Evolutionary conservation across 1,139 yeast species (phyloP), one percentile per base, ranked within the genome.

Genomic region (Casaregolazyma suthepensis): DNA sequence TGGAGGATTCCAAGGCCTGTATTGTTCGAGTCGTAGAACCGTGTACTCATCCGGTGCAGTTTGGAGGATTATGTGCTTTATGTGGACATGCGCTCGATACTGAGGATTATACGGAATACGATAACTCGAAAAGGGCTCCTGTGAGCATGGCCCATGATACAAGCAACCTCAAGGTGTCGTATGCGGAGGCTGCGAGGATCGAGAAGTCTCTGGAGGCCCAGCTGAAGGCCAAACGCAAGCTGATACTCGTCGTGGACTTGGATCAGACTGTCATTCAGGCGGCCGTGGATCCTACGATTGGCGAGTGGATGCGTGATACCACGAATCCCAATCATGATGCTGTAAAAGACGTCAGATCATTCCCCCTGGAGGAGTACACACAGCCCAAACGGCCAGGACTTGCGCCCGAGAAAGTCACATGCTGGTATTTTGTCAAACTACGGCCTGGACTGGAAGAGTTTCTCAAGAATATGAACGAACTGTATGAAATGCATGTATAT

Each of bases 261-360:
- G 99, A 93, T 72, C 99, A 94, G 70, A 94, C 99, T 0, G 96
- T 93, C 6, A 93, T 93, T 43, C 99, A 93, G 66, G 96, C 98
- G 43, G 93, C 98, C 3, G 97, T 91, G 22, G 99, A 93, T 67
- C 97, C 98, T 0, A 90, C 97, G 0, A 96, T 93, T 42, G 95
- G 95, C 1, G 96, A 89, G 66, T 93, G 99, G 99, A 91, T 88
- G 76, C 77, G 77, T 56, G 97, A 93, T 63, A 85, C 91, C 1
- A 68, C 76, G 3, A 88, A 89, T 63, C 96, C 97, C 15, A 90
- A 93, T 64, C 86, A 87, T 65, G 83, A 82, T 3, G 85, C 94
- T 1, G 82, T 93, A 29, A 85, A 85, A 65, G 96, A 90, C 63
- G 98, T 94, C 1, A 74, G 76, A 60, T 73, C 83, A 0, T 94